These are phyloP conservation scores for Letharia lupina DNA, from an alignment of 495 filamentous ascomycete species.

Conservation along the genomic window DNA sequence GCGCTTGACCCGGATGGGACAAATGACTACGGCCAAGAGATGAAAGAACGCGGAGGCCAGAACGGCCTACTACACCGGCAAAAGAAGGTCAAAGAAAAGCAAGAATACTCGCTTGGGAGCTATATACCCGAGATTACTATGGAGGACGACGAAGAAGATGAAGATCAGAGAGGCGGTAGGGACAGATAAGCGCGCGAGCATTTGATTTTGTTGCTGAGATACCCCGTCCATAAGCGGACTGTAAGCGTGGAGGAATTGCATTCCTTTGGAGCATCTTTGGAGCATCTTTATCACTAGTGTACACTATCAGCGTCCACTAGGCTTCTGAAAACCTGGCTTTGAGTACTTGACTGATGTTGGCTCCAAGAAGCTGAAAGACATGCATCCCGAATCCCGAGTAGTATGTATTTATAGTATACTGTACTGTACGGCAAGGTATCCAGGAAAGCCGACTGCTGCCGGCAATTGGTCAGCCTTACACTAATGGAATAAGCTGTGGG, in stretches of 20 bases:
- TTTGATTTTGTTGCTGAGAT: conserved; percentile 10
- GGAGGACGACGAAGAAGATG: conserved; percentile 24
- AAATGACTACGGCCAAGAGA: conserved; percentile 15
- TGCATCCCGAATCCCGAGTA: too few species aligned
- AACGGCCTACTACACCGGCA: conserved; percentile 5
- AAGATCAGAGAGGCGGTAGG: conserved; percentile 12
- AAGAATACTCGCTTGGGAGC: conserved; percentile 14
- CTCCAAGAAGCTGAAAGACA: too few species aligned
- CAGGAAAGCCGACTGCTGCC: not conserved
- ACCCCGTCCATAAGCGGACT: conserved; percentile 2
- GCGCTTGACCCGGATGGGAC: conserved; percentile 6
- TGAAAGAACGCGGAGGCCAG: conserved; percentile 17
- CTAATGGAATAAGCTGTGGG: too few species aligned
- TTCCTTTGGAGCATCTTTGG: not conserved
- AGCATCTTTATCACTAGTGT: not conserved
- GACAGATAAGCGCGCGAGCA: not conserved
- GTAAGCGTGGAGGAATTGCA: not conserved
- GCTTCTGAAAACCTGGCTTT: not conserved
- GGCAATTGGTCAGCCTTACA: not conserved
- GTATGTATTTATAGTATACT: too few species aligned
- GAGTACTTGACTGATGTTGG: not conserved
- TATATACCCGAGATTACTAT: conserved; percentile 22
- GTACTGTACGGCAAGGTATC: too few species aligned
- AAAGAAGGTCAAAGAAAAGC: not conserved
- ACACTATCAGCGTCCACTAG: not conserved